Conservation (phyloP, 441 rosid species). For the Corymbia calophylla region DNA sequence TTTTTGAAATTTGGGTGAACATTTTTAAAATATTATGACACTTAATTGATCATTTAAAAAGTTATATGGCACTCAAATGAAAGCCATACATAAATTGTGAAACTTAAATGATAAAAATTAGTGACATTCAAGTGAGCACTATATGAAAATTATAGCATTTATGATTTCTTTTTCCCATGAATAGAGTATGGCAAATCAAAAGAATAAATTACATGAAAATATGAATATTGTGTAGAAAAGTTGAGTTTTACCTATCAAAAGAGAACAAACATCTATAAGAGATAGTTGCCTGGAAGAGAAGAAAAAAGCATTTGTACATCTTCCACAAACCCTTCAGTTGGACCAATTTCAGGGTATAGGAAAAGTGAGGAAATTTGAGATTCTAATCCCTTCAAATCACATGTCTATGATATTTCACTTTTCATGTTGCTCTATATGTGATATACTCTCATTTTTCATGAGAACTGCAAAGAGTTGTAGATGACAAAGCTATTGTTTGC, state of each 20-base stretch:
- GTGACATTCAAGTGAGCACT: too few relatives aligned
- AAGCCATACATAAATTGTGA: too few relatives aligned
- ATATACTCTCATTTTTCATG: neutral
- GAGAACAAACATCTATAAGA: neutral
- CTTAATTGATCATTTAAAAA: too few relatives aligned
- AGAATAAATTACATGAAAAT: neutral
- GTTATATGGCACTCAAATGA: neutral
- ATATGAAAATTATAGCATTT: too few relatives aligned
- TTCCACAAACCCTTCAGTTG: neutral
- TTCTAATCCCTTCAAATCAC: neutral
- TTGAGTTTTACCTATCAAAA: neutral
- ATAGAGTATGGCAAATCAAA: too few relatives aligned
- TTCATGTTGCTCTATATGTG: neutral
- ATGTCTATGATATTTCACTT: neutral
- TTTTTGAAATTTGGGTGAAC: too few relatives aligned
- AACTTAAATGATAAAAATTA: too few relatives aligned
- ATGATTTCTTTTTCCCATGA: neutral
- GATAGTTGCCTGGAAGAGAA: too few relatives aligned
- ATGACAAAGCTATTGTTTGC: neutral
- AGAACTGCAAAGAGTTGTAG: neutral
- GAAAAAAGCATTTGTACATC: too few relatives aligned
- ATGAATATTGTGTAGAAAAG: neutral
- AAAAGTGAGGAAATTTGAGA: neutral
- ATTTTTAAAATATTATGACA: too few relatives aligned
- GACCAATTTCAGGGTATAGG: neutral